Evolutionary conservation across 306 rosid genomes (phyloP).

Genomic region (Ceratonia siliqua): DNA sequence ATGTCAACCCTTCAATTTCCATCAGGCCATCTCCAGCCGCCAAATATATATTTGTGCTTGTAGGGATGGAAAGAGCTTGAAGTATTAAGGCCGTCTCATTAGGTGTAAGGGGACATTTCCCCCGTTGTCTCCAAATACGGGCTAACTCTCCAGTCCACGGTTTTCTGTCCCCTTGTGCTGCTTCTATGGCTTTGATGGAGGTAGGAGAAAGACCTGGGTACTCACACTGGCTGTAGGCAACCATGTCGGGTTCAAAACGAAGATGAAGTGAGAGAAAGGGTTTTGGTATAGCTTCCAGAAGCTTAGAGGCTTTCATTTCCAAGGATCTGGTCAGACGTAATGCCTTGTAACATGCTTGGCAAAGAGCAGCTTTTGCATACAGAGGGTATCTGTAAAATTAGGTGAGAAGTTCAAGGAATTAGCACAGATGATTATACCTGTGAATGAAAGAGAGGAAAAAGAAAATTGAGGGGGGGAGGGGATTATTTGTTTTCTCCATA

Average conservation of each 20-base stretch:
- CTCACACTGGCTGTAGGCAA: conserved; percentile 90
- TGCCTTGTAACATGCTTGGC: conserved; percentile 93
- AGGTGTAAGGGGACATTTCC: conserved; percentile 90
- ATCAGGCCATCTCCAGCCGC: conserved; percentile 94
- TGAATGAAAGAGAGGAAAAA: neutral
- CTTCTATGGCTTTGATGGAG: conserved; percentile 69
- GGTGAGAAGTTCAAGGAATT: neutral
- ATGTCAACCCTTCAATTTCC: conserved; percentile 78
- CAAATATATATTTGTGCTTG: conserved; percentile 73
- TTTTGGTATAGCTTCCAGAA: conserved; percentile 87
- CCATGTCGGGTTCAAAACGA: conserved; percentile 95
- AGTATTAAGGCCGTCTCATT: conserved; percentile 83
- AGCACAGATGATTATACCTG: neutral
- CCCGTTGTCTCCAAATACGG: conserved; percentile 73
- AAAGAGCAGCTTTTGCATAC: conserved; percentile 85
- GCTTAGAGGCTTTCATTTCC: conserved; percentile 82
- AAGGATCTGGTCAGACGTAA: conserved; percentile 70
- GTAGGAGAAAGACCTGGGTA: conserved; percentile 64
- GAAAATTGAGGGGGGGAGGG: neutral
- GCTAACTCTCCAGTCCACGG: conserved; percentile 92
- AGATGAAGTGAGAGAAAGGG: conserved; percentile 91
- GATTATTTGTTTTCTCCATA: neutral
- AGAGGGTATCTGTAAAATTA: conserved; percentile 64
- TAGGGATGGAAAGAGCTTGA: conserved; percentile 68
- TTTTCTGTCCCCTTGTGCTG: conserved; percentile 68